Conservation (phyloP, 2,329 filamentous ascomycete genomes). For the Fusarium luffae region DNA sequence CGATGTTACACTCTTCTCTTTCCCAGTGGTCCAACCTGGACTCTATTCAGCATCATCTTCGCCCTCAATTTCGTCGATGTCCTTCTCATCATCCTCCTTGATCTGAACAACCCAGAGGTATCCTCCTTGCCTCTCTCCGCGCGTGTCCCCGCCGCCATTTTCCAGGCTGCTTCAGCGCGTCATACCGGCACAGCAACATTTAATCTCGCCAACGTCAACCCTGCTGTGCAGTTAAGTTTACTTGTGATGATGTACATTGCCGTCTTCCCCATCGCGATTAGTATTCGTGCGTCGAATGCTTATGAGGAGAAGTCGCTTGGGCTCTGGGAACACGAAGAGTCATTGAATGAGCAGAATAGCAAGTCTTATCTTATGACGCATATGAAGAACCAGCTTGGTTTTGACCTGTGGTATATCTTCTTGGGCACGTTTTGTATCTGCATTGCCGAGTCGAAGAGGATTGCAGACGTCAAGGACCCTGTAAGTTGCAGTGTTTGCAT, state of each 20-base stretch:
- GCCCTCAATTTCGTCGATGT: constrained; percentile 65
- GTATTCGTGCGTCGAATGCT: constrained; percentile 67
- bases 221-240: constrained; percentile 67
- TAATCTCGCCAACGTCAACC: constrained; percentile 59
- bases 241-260: constrained; percentile 75
- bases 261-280: constrained; percentile 69
- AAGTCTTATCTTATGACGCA: constrained; percentile 48
- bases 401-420: constrained; percentile 56
- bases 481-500: constrained; percentile 7
- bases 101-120: constrained; percentile 60
- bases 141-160: constrained; percentile 63
- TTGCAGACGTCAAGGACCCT: constrained; percentile 38
- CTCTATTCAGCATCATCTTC: constrained; percentile 61
- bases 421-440: constrained; percentile 51
- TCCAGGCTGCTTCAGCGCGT: constrained; percentile 63
- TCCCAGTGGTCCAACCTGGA: constrained; percentile 68
- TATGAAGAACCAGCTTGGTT: constrained; percentile 52
- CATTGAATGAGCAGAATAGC: constrained; percentile 42
- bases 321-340: constrained; percentile 57
- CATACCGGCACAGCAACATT: constrained; percentile 63
- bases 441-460: constrained; percentile 40
- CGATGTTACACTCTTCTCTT: constrained; percentile 72
- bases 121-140: constrained; percentile 55
- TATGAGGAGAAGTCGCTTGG: constrained; percentile 71
- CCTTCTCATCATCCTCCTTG: constrained; percentile 62